These are phyloP conservation scores for Athelia psychrophila DNA, from an alignment of 1,284 basidiomycete genomes.

Conservation along the genomic window DNA sequence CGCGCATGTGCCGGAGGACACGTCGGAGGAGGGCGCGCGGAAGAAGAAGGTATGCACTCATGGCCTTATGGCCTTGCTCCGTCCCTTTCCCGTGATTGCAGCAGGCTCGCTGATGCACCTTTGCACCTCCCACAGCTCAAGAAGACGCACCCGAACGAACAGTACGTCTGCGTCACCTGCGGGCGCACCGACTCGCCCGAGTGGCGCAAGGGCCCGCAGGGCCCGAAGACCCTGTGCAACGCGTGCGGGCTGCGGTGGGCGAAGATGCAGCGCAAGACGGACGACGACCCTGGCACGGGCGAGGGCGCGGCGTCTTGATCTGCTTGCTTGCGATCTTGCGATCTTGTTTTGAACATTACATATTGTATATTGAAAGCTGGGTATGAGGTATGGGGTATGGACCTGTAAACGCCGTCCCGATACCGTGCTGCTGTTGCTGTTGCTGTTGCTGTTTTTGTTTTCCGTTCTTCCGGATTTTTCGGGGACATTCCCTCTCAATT, in stretches of 20 bases:
- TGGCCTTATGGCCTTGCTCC: not conserved
- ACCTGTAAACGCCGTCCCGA: no score
- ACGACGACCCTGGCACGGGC: slow-evolving; percentile 5
- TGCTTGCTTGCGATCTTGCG: no score
- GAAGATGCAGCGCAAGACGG: slow-evolving; percentile 53
- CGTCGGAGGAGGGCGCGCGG: slow-evolving; percentile 34
- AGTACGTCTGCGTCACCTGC: slow-evolving; percentile 76
- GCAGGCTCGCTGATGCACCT: no score
- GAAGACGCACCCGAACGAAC: slow-evolving; percentile 52
- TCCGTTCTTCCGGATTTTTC: no score
- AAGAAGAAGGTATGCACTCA: slow-evolving; percentile 38
- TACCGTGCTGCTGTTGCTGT: no score
- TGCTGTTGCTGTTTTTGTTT: no score
- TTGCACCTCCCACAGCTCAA: slow-evolving; percentile 47
- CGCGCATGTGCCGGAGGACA: slow-evolving; percentile 23
- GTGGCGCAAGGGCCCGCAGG: slow-evolving; percentile 83
- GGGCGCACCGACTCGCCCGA: slow-evolving; percentile 81
- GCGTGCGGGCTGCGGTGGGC: slow-evolving; percentile 86
- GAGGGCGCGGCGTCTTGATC: not conserved
- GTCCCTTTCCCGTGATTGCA: no score
- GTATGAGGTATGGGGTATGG: no score
- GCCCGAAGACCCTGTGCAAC: slow-evolving; percentile 86
- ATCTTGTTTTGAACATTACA: no score
- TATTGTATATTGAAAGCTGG: no score
- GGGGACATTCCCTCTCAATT: no score